Evolutionary conservation across 257 asterid species (phyloP), one percentile per base, ranked within the genome.

Genomic region (Salvia miltiorrhiza): DNA sequence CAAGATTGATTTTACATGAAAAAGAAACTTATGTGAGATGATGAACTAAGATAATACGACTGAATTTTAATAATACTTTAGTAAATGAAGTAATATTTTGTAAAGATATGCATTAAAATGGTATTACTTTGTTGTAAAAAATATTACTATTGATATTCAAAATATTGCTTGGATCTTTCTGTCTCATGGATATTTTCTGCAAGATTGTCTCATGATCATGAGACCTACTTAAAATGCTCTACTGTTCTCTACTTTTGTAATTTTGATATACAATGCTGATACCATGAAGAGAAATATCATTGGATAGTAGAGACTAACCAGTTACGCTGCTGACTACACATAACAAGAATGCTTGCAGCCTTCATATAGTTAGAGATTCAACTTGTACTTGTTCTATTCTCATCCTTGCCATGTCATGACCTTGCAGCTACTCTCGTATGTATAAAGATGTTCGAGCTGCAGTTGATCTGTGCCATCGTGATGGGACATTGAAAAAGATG

Each of bases 381-480:
- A 26, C 12, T 75, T 67, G 57, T 41, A 30, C 62, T 44, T 28
- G 26, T 62, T 37, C 11, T 43, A 8, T 73, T 20, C 74, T 79
- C 73, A 74, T 45, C 68, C 67, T 74, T 81, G 72, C 67, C 40
- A 40, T 62, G 26, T 56, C 43, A 75, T 73, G 77, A 63, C 48
- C 23, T 67, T 77, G 78, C 92, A 94, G 99, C 77, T 94, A 91
- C 65, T 77, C 93, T 78, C 85, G 77, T 30, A 87, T 94, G 85
- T 88, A 90, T 80, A 90, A 87, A 81, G 98, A 93, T 78, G 96
- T 88, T 57, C 89, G 95, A 73, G 95, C 99, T 74, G 99, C 99
- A 37, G 98, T 94, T 61, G 99, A 94, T 81, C 76, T 94, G 80
- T 94, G 99, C 81, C 99, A 94, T 81, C 99, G 99, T 74, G 99